These are phyloP conservation scores for Kuraishia hungarica DNA, from an alignment of 805 yeast species.

Conservation along the genomic window DNA sequence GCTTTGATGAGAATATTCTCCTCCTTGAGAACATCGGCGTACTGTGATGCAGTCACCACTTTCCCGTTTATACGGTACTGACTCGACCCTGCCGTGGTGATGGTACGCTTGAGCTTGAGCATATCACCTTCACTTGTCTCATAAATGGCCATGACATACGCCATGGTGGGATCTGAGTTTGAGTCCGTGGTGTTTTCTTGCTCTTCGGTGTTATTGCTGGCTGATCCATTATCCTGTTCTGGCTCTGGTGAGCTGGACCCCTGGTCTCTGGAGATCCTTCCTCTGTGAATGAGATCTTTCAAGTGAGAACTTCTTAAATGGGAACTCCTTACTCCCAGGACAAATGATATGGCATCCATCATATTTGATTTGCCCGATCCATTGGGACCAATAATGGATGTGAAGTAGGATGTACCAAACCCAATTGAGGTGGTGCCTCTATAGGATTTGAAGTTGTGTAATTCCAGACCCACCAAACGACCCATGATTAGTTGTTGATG, in stretches of 20 bases:
- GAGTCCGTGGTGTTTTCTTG: conserved; percentile 14
- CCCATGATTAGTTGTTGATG: conserved; percentile 75
- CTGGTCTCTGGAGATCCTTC: conserved; percentile 26
- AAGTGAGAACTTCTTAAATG: conserved; percentile 70
- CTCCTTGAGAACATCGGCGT: conserved; percentile 53
- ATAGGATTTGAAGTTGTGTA: conserved; percentile 88
- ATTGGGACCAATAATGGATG: conserved; percentile 95
- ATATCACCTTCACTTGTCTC: conserved; percentile 52
- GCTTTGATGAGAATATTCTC: conserved; percentile 87
- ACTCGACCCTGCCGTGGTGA: conserved; percentile 50
- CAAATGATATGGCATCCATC: conserved; percentile 89
- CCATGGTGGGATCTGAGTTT: conserved; percentile 35
- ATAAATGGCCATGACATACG: conserved; percentile 74
- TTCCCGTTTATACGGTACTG: conserved; percentile 60
- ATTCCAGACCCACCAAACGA: conserved; percentile 65
- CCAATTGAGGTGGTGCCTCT: conserved; percentile 69
- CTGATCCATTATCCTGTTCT: conserved; percentile 8
- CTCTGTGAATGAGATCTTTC: conserved; percentile 77
- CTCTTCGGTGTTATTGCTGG: conserved; percentile 15
- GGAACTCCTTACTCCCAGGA: conserved; percentile 70
- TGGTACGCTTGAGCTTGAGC: conserved; percentile 54
- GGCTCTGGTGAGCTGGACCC: background rate
- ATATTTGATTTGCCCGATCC: conserved; percentile 98
- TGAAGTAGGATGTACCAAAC: conserved; percentile 75
- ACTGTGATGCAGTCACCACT: conserved; percentile 54